phyloP scores from a whole-genome alignment of 2,329 filamentous ascomycete species.

The Fusarium sulawesiense region DNA sequence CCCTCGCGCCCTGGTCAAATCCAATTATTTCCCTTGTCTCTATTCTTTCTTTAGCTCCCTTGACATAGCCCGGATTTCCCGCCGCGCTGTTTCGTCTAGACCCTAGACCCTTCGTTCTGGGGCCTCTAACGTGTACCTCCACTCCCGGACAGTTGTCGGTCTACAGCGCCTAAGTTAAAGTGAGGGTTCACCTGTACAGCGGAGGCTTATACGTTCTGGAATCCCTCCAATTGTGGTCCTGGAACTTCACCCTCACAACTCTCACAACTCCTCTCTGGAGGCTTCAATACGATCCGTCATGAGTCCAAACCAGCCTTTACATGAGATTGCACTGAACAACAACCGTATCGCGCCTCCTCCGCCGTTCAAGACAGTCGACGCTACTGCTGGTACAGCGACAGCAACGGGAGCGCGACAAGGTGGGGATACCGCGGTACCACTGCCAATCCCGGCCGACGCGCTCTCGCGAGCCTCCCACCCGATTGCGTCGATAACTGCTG shows the following conservation, averaged over 20 bases:
- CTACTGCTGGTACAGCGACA: conserved; percentile 26
- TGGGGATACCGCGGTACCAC: conserved; percentile 45
- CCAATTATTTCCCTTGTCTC: conserved; percentile 29
- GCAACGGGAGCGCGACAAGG: conserved; percentile 39
- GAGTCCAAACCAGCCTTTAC: conserved; percentile 39
- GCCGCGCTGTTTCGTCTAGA: conserved; percentile 37
- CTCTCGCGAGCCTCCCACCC: conserved; percentile 41
- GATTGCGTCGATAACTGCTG: conserved; percentile 33
- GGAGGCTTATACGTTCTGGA: conserved; percentile 28
- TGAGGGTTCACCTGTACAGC: conserved; percentile 25
- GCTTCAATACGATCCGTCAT: conserved; percentile 28
- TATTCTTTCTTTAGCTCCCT: conserved; percentile 31
- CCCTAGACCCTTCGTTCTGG: conserved; percentile 32
- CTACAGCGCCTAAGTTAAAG: conserved; percentile 21
- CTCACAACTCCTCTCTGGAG: conserved; percentile 14
- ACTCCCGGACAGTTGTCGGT: conserved; percentile 21
- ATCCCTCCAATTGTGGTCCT: conserved; percentile 31
- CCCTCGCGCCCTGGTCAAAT: conserved; percentile 10
- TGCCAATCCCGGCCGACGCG: conserved; percentile 41
- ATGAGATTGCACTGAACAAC: conserved; percentile 36
- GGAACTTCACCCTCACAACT: conserved; percentile 19
- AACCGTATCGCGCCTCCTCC: conserved; percentile 37
- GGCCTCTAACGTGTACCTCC: conserved; percentile 21
- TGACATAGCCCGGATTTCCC: conserved; percentile 34
- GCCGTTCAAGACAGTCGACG: conserved; percentile 29